Base-by-base conservation (phyloP, 2,329 filamentous ascomycete species). In the Acarospora socialis region DNA sequence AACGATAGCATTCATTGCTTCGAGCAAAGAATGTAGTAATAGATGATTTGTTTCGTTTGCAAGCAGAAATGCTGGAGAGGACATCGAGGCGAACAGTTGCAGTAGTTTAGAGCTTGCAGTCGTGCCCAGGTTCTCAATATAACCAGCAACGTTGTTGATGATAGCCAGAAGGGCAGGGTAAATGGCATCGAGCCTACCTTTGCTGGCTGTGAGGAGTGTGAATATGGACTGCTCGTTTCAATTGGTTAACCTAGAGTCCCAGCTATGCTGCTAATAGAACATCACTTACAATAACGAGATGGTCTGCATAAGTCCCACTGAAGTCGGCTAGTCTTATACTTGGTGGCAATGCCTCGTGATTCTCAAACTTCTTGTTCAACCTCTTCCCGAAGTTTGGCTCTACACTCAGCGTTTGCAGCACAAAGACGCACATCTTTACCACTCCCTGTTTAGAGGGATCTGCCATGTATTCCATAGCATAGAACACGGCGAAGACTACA, bases 381-480 rank as follows among this genome's bases (percentile, higher is more conserved):
- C 83, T 87, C 49, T 78, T 72, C 18, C 84, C 87, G 55, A 95
- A 95, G 40, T 80, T 84, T 34, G 78, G 71, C 56, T 95, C 90
- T 2, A 92, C 84, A 47, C 87, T 95, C 48, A 98, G 61, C 0
- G 90, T 95, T 56, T 98, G 90, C 23, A 98, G 60, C 25, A 95
- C 68, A 53, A 98, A 95, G n/a, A 92, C 77, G 55, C 90, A 94
- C 84, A 95, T 94, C 34, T 90, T 73, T 16, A 95, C 82, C 1
- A 94, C 68, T 1, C 90, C 90, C 54, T 94, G 86, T 52, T 87
- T 92, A 1, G 84, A 75, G 13, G 79, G 63, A 48, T 95, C 87
- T 24, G 74, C 71, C 49, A 83, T 84, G 54, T 90, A 80, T 51
- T 93, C 84, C 28, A 93, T 73, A 4, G 86, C 83, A 52, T 95